Percentiles rank a stretch among this genome's conserved stretches.
These are phyloP conservation scores for Kodamaea restingae DNA, from an alignment of 805 yeast genomes.

Conservation along the genomic window DNA sequence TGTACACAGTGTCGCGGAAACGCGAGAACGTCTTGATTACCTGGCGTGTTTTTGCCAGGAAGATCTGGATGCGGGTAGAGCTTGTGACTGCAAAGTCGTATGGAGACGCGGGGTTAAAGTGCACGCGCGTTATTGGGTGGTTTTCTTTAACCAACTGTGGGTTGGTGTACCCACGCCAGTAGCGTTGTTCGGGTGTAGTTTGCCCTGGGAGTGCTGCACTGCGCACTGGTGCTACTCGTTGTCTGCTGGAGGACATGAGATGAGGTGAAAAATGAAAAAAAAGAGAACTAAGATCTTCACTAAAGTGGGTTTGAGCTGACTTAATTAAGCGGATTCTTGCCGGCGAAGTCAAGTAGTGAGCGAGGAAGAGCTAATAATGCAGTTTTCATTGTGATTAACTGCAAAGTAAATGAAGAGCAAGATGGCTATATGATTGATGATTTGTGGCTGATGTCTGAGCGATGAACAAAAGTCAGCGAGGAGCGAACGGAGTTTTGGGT, in stretches of 20 bases:
- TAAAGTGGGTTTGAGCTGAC: neutral
- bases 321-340: too few relatives aligned
- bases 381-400: too few relatives aligned
- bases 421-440: too few relatives aligned
- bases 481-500: too few relatives aligned
- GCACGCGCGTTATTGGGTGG: slow-evolving; percentile 82
- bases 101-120: slow-evolving; percentile 81
- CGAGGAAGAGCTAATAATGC: too few relatives aligned
- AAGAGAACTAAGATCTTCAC: neutral
- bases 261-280: slow-evolving; percentile 5
- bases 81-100: slow-evolving; percentile 93
- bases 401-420: too few relatives aligned
- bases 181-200: slow-evolving; percentile 88
- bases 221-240: slow-evolving; percentile 60
- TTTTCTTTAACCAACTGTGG: slow-evolving; percentile 92
- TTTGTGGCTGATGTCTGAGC: too few relatives aligned
- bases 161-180: slow-evolving; percentile 82
- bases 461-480: too few relatives aligned
- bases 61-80: slow-evolving; percentile 85
- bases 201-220: slow-evolving; percentile 77
- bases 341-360: too few relatives aligned
- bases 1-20: slow-evolving; percentile 87
- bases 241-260: slow-evolving; percentile 69
- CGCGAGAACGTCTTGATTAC: slow-evolving; percentile 80
- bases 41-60: slow-evolving; percentile 91